Base-by-base conservation (phyloP, 169 alveolate species). In the Blepharisma undulans region DNA sequence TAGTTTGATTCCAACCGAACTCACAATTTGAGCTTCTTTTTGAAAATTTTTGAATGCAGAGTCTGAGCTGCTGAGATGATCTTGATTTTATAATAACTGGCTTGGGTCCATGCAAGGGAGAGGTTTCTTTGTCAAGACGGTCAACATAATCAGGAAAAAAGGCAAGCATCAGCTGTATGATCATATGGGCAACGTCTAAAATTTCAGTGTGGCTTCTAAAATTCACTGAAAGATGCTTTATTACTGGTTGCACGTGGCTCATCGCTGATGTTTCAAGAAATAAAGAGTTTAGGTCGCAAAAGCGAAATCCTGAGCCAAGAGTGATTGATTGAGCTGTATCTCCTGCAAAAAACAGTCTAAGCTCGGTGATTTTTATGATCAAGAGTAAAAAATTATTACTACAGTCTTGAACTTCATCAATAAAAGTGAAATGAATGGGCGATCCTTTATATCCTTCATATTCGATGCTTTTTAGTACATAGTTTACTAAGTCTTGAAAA, bases 241-340 rank as follows among this genome's bases (percentile, higher is more conserved):
- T 91, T 18, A 93, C 92, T 4, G 94, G 93, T 48, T 71, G 84
- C 33, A 76, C 33, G 8, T 16, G 21, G 18, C 84, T 61, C 32
- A n/a, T n/a, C n/a, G n/a, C n/a, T 22, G 22, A 18, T 16, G 88
- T 72, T 1, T 78, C 85, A 84, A 92, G 82, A 87, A 95, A 96
- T 21, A 95, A 79, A 19, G 91, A 33, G 82, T 93, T 94, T 14
- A 97, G 82, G 82, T 94, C 96, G 79, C 95, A 90, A 90, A 95
- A 96, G 86, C 97, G 94, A 90, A 96, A 95, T 25, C 97, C 95
- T 48, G 94, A 96, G 48, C 98, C 98, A 94, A 94, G 94, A 27
- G 98, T 96, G n/a, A 97, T 96, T 7, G 98, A 96, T 89, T 97
- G 94, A 19, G 98, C 97, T 0, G 98, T 97, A 90, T 97, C 98